phyloP scores from a whole-genome alignment of 140 eudicot species.

The Erigeron philadelphicus region DNA sequence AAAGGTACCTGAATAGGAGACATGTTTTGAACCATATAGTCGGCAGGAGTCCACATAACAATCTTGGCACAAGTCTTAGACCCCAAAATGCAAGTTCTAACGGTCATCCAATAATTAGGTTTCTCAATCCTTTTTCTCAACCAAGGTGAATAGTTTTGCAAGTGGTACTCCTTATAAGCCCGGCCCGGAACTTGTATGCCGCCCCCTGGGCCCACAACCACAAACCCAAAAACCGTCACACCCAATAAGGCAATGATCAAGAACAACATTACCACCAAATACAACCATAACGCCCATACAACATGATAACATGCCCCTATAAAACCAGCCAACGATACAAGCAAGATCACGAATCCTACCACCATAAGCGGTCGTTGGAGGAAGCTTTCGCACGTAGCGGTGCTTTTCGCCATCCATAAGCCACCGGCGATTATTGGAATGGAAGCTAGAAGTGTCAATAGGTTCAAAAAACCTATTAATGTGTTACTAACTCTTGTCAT shows the following conservation, averaged over 20 bases:
- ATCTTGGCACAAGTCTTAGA: slow-evolving; percentile 72
- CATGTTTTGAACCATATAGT: slow-evolving; percentile 55
- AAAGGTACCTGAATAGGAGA: slow-evolving; percentile 78
- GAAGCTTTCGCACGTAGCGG: slow-evolving; percentile 75
- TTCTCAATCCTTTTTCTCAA: slow-evolving; percentile 59
- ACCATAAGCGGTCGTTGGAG: slow-evolving; percentile 78
- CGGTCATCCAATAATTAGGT: slow-evolving; percentile 51
- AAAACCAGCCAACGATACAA: slow-evolving; percentile 75
- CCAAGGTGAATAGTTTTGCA: slow-evolving; percentile 71
- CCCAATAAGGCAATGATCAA: slow-evolving; percentile 56
- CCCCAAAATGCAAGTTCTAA: slow-evolving; percentile 66
- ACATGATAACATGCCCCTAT: slow-evolving; percentile 84
- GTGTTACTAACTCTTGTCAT: slow-evolving; percentile 82
- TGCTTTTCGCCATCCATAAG: slow-evolving; percentile 80
- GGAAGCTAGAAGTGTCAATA: slow-evolving; percentile 67
- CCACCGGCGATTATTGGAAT: slow-evolving; percentile 88
- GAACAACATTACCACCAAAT: slow-evolving; percentile 63
- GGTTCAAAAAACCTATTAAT: slow-evolving; percentile 80
- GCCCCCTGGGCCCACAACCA: slow-evolving; percentile 67
- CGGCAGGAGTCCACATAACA: slow-evolving; percentile 70
- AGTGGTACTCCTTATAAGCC: slow-evolving; percentile 62
- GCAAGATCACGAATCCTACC: slow-evolving; percentile 63
- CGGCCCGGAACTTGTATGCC: slow-evolving; percentile 65
- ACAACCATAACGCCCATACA: slow-evolving; percentile 79
- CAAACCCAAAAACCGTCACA: slow-evolving; percentile 72